Percentiles rank a stretch among this genome's conserved stretches.
These are phyloP conservation scores for Boeremia exigua DNA, from an alignment of 2,329 filamentous ascomycete genomes.

Conservation along the genomic window DNA sequence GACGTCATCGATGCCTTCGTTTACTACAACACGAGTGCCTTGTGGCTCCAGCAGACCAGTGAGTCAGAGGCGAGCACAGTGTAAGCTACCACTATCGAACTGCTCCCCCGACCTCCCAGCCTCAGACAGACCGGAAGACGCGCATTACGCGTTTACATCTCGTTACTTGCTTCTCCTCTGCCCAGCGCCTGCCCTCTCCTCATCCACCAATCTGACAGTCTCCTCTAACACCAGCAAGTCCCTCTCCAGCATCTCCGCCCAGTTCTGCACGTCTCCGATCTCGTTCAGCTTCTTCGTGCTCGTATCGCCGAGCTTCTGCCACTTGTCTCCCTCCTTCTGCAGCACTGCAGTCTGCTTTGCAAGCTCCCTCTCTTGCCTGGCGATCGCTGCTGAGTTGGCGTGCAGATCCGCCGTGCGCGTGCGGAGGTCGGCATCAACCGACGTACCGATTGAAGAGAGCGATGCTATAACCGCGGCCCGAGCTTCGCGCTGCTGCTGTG, in stretches of 20 bases:
- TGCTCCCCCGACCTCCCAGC: too few relatives aligned
- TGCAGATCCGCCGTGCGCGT: constrained; percentile 73
- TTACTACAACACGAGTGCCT: neutral
- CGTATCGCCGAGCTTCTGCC: constrained; percentile 67
- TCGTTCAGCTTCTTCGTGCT: constrained; percentile 74
- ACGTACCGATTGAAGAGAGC: constrained; percentile 65
- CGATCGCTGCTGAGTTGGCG: constrained; percentile 69
- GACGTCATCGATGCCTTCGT: constrained; percentile 1
- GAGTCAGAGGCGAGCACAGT: neutral
- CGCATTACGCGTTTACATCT: constrained; percentile 27
- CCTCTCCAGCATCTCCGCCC: constrained; percentile 77
- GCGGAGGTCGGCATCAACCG: constrained; percentile 71
- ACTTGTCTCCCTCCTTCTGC: constrained; percentile 68
- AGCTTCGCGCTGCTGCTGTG: constrained; percentile 54
- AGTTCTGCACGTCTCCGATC: constrained; percentile 83
- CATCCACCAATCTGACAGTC: constrained; percentile 47
- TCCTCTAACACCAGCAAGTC: constrained; percentile 51
- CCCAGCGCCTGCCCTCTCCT: constrained; percentile 19
- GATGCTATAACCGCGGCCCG: constrained; percentile 59
- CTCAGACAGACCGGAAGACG: too few relatives aligned
- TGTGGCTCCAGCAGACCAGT: too few relatives aligned
- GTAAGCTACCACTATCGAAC: neutral
- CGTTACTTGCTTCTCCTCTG: neutral
- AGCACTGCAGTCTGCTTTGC: constrained; percentile 65
- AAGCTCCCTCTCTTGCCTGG: constrained; percentile 71